Conservation (phyloP, 2,329 filamentous ascomycete species). For the Colletotrichum graminicola region DNA sequence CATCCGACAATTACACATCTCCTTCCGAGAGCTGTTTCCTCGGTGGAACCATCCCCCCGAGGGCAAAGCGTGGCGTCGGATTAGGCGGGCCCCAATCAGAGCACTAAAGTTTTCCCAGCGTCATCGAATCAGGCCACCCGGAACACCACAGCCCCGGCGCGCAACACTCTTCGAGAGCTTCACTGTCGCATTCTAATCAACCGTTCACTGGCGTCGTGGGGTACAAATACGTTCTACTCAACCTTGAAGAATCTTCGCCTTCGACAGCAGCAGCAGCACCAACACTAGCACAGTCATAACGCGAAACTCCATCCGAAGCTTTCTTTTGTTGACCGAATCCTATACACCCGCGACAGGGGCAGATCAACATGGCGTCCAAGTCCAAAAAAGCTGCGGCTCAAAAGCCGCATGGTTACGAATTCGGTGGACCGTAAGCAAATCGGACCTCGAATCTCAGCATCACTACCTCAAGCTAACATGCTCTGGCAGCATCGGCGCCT, state of each 20-base stretch:
- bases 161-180: background rate
- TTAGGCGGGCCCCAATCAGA: conserved; percentile 21
- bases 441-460: background rate
- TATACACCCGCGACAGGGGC: background rate
- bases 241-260: background rate
- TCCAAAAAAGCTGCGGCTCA: conserved; percentile 46
- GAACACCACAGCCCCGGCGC: conserved; percentile 45
- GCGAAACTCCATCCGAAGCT: no score
- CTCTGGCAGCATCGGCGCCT: conserved; percentile 72
- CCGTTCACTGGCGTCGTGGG: background rate
- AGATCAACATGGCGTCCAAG: conserved; percentile 50
- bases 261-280: background rate
- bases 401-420: conserved; percentile 62
- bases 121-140: conserved; percentile 44
- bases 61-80: background rate
- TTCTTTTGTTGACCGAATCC: background rate
- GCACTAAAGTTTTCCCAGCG: conserved; percentile 14
- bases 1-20: conserved; percentile 18
- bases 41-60: conserved; percentile 40
- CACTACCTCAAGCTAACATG: background rate
- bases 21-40: conserved; percentile 18
- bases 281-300: background rate
- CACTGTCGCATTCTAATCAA: background rate
- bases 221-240: background rate
- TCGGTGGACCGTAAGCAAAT: conserved; percentile 62